Percentiles rank a stretch among this genome's conserved stretches.
Conservation (phyloP, 495 filamentous ascomycete genomes). For the Haplographium delicatum region DNA sequence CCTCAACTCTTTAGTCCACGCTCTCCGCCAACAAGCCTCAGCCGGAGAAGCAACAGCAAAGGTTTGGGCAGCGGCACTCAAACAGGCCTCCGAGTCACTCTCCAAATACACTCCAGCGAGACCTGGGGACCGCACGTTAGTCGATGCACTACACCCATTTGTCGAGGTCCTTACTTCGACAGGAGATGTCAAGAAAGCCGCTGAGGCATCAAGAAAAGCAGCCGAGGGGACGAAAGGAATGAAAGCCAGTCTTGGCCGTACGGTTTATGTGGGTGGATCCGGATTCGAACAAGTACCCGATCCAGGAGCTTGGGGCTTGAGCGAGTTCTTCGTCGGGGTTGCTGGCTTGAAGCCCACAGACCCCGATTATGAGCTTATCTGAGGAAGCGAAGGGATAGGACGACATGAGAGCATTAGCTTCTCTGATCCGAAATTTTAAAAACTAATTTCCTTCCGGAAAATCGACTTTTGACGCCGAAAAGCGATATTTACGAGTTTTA, state of each 20-base stretch:
- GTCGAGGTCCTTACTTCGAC: constrained; percentile 61
- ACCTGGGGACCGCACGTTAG: constrained; percentile 81
- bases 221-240: constrained; percentile 85
- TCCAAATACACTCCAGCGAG: constrained; percentile 84
- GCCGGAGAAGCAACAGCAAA: constrained; percentile 41
- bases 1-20: constrained; percentile 79
- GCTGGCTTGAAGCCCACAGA: constrained; percentile 35
- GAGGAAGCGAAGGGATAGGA: too few relatives aligned
- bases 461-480: too few relatives aligned
- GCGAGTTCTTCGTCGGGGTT: constrained; percentile 73
- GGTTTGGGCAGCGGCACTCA: constrained; percentile 72
- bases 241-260: constrained; percentile 80
- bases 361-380: constrained; percentile 21
- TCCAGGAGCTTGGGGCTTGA: constrained; percentile 83
- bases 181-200: constrained; percentile 61
- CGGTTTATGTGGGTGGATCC: constrained; percentile 88
- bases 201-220: constrained; percentile 66
- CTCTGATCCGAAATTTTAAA: too few relatives aligned
- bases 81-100: constrained; percentile 63
- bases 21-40: constrained; percentile 54
- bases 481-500: too few relatives aligned
- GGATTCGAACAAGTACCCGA: constrained; percentile 79
- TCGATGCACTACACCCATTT: constrained; percentile 89
- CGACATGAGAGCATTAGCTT: too few relatives aligned
- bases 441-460: too few relatives aligned